Conservation (phyloP, 2,329 filamentous ascomycete genomes). For the Arthroderma sp. region DNA sequence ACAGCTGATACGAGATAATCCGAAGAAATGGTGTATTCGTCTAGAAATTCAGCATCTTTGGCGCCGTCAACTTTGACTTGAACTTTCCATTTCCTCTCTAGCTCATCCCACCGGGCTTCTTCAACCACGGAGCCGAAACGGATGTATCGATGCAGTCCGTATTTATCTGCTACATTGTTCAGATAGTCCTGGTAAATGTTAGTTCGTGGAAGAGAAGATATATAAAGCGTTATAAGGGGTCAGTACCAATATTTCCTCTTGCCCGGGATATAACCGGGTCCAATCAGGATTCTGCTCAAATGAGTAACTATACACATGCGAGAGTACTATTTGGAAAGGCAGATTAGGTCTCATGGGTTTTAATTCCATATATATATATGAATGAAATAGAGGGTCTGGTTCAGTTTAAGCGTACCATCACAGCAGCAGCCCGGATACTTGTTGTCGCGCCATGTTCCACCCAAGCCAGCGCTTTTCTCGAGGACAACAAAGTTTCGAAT, state of each 20-base stretch:
- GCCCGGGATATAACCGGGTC: conserved; percentile 45
- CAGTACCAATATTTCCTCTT: conserved; percentile 44
- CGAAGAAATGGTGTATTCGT: conserved; percentile 39
- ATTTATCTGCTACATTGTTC: conserved; percentile 39
- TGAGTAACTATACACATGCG: conserved; percentile 45
- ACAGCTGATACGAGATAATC: conserved; percentile 47
- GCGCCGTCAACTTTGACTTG: conserved; percentile 36
- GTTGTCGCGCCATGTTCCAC: conserved; percentile 44
- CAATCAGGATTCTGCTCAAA: conserved; percentile 48
- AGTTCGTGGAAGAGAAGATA: neutral
- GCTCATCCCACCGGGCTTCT: conserved; percentile 43
- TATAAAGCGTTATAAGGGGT: neutral
- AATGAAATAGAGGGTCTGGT: neutral
- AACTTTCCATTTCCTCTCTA: conserved; percentile 38
- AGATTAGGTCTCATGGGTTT: neutral
- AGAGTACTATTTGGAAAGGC: conserved; percentile 33
- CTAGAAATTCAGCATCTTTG: conserved; percentile 43
- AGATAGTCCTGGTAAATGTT: conserved; percentile 34
- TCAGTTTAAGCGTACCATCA: conserved; percentile 25
- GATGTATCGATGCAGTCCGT: conserved; percentile 43
- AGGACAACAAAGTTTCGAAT: conserved; percentile 42
- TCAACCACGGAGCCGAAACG: conserved; percentile 45
- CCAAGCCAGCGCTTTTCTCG: conserved; percentile 42
- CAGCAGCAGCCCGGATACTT: conserved; percentile 45
- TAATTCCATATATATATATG: neutral